These are phyloP conservation scores for Skeletonema menzelii DNA, from an alignment of 108 stramenopile species.

Conservation along the genomic window DNA sequence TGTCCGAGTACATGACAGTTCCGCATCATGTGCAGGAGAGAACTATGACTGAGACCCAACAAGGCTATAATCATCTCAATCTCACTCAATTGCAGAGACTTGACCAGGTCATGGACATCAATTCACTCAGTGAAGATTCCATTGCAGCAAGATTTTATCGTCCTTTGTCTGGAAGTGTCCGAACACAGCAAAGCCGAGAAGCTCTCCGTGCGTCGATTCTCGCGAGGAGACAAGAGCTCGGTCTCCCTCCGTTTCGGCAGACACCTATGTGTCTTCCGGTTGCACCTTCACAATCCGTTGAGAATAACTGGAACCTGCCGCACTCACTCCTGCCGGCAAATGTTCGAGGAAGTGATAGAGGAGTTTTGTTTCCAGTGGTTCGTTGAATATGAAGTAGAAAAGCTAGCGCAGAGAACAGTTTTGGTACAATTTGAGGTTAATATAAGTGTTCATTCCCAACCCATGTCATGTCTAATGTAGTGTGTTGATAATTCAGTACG, in stretches of 20 bases:
- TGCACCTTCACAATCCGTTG: too few species aligned
- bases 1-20: background rate
- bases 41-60: background rate
- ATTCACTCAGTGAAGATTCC: background rate
- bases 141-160: background rate
- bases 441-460: too few species aligned
- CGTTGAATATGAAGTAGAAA: too few species aligned
- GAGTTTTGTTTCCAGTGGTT: too few species aligned
- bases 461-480: too few species aligned
- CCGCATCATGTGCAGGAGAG: background rate
- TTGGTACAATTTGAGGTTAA: too few species aligned
- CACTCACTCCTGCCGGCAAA: too few species aligned
- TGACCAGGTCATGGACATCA: background rate
- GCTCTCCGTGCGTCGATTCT: background rate
- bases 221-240: background rate
- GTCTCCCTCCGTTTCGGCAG: background rate
- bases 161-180: background rate
- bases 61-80: background rate
- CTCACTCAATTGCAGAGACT: background rate
- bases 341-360: too few species aligned
- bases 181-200: background rate
- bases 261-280: too few species aligned
- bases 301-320: too few species aligned
- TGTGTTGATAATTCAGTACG: too few species aligned
- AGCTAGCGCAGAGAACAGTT: too few species aligned